phyloP scores from a whole-genome alignment of 2,329 filamentous ascomycete species.

The Talaromyces sp. region DNA sequence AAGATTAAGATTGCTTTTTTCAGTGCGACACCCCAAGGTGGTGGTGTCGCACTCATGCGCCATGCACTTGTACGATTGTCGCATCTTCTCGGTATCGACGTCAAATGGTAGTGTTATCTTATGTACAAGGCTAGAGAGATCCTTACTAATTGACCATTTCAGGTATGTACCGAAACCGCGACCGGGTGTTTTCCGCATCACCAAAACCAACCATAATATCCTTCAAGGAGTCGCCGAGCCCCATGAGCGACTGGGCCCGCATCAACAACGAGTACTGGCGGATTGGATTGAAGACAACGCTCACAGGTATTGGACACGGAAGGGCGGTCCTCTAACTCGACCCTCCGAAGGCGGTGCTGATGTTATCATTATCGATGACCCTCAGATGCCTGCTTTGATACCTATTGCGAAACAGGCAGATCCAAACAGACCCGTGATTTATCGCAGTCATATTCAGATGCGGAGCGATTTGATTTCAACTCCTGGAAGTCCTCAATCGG shows the following conservation, averaged over 20 bases:
- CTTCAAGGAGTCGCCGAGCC: background rate
- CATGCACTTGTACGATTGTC: background rate
- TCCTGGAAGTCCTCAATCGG: constrained; percentile 63
- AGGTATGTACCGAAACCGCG: background rate
- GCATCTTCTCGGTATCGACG: background rate
- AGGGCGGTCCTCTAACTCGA: constrained; percentile 63
- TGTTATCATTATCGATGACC: constrained; percentile 74
- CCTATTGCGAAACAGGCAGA: constrained; percentile 61
- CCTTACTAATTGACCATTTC: background rate
- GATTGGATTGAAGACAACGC: background rate
- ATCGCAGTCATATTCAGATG: background rate
- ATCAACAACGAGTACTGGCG: background rate
- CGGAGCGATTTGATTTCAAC: constrained; percentile 28
- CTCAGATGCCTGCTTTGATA: constrained; percentile 77
- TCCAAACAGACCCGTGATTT: background rate
- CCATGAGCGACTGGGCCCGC: constrained; percentile 47
- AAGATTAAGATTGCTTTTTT: background rate
- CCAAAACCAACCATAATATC: background rate
- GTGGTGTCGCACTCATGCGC: background rate
- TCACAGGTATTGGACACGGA: constrained; percentile 67
- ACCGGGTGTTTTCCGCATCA: background rate
- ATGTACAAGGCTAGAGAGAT: background rate
- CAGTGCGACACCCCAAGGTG: background rate
- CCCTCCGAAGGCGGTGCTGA: constrained; percentile 69
- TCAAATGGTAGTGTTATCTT: background rate